Evolutionary conservation across 805 yeast genomes (phyloP).

Genomic region (Lipomyces mesembrius): DNA sequence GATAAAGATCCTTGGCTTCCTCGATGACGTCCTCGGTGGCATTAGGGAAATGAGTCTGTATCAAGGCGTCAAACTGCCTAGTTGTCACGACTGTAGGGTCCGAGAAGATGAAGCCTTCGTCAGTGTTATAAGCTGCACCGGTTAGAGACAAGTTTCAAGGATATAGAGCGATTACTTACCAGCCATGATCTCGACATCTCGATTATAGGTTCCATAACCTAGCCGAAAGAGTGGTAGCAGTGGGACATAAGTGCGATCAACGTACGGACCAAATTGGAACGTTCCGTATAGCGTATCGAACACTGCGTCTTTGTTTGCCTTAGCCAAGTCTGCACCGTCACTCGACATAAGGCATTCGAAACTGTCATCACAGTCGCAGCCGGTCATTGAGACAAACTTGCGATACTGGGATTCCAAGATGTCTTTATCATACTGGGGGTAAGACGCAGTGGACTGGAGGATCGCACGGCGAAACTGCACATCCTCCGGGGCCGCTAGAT

Average conservation of each 20-base stretch:
- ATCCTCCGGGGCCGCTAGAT: constrained; percentile 39
- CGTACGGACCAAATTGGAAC: constrained; percentile 35
- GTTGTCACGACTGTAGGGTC: constrained; percentile 23
- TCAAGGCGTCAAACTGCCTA: constrained; percentile 16
- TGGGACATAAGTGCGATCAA: constrained; percentile 31
- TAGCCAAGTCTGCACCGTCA: constrained; percentile 16
- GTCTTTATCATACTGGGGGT: constrained; percentile 31
- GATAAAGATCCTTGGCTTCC: constrained; percentile 23
- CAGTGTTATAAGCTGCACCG: constrained; percentile 14
- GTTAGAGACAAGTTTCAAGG: background rate
- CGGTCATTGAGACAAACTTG: constrained; percentile 21
- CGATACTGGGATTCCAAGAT: constrained; percentile 22
- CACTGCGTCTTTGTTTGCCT: constrained; percentile 25
- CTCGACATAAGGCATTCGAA: constrained; percentile 26
- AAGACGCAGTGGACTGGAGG: constrained; percentile 33
- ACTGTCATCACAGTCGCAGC: constrained; percentile 22
- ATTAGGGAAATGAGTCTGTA: constrained; percentile 26
- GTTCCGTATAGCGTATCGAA: constrained; percentile 26
- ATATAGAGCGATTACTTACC: constrained; percentile 3
- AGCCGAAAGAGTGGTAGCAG: constrained; percentile 31
- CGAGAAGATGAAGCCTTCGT: constrained; percentile 36
- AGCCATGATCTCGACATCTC: constrained; percentile 22
- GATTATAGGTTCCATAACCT: constrained; percentile 18
- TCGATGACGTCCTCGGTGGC: constrained; percentile 19
- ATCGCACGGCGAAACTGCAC: constrained; percentile 34